A percentile compares a stretch with the other conserved stretches of the same genome.
phyloP scores from a whole-genome alignment of 2,329 filamentous ascomycete species.

The Aspergillus piperis region DNA sequence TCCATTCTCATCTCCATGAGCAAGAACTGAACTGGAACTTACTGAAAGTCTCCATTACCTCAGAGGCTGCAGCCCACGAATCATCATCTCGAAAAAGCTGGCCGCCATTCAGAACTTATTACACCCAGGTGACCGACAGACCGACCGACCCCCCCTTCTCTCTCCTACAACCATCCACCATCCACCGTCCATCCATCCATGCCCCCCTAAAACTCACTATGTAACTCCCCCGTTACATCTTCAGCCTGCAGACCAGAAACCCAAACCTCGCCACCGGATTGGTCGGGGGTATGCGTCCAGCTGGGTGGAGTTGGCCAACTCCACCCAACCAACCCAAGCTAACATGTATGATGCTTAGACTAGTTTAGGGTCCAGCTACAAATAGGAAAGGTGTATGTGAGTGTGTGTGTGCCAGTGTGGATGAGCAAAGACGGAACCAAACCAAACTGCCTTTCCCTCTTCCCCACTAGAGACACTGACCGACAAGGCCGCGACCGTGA shows the following conservation, averaged over 20 bases:
- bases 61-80: conserved; percentile 5
- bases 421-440: conserved; percentile 8
- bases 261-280: not conserved
- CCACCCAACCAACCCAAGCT: conserved; percentile 6
- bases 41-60: conserved; percentile 1
- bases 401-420: too few relatives aligned
- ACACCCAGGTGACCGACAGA: not conserved
- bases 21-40: too few relatives aligned
- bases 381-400: conserved; percentile 19
- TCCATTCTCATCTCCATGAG: not conserved
- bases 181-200: too few relatives aligned
- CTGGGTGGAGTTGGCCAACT: not conserved
- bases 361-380: conserved; percentile 23
- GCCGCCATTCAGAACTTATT: not conserved
- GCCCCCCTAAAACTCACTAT: not conserved
- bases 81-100: not conserved
- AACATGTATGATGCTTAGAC: conserved; percentile 26
- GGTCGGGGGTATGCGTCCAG: not conserved
- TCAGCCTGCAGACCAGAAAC: conserved; percentile 6
- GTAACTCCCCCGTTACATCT: conserved; percentile 15
- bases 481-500: conserved; percentile 9
- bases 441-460: not conserved
- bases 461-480: not conserved
- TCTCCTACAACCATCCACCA: not conserved
- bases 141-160: not conserved